These are phyloP conservation scores for Chalciporus chontae DNA, from an alignment of 768 basidiomycete genomes.

Conservation along the genomic window DNA sequence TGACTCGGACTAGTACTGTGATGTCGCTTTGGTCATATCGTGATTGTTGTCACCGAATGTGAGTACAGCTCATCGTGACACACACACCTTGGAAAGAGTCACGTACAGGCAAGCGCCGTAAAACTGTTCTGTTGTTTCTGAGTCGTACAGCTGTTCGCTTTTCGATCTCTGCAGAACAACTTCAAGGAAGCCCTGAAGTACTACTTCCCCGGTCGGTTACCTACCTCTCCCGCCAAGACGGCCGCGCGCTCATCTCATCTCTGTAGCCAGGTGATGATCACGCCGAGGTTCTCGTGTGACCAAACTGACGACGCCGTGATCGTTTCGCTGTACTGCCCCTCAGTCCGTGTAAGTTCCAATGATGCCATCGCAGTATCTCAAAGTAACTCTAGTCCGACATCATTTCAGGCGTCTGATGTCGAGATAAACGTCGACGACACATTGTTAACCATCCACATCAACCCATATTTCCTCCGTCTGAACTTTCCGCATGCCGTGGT, in stretches of 20 bases:
- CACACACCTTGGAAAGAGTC: neutral
- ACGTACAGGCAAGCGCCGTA: neutral
- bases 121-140: neutral
- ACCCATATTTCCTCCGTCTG: conserved; percentile 81
- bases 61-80: neutral
- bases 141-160: neutral
- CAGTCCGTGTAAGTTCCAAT: conserved; percentile 54
- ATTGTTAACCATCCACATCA: conserved; percentile 70
- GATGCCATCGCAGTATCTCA: neutral
- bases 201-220: neutral
- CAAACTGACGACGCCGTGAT: conserved; percentile 57
- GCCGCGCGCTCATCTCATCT: neutral
- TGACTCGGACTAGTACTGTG: neutral
- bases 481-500: conserved; percentile 65
- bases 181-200: neutral
- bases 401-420: conserved; percentile 78
- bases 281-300: conserved; percentile 68
- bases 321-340: conserved; percentile 65
- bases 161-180: neutral
- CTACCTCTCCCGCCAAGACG: neutral
- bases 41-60: too few relatives aligned
- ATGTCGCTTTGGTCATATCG: neutral
- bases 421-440: conserved; percentile 75
- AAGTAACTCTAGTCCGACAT: conserved; percentile 10
- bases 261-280: conserved; percentile 53